Conservation (phyloP, 306 rosid species). For the Clitoria ternatea region DNA sequence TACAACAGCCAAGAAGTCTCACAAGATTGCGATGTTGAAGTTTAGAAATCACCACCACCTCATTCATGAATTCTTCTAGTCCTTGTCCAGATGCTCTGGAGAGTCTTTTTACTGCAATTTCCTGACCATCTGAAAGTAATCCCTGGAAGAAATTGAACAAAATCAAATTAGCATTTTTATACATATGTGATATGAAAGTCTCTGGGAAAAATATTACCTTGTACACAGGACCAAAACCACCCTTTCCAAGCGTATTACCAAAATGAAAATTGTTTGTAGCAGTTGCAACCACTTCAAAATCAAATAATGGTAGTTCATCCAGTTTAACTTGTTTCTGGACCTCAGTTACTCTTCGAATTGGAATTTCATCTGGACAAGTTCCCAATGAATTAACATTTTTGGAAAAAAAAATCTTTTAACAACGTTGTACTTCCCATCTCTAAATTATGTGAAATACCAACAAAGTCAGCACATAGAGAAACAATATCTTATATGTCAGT, state of each 20-base stretch:
- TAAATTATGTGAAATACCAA: not conserved
- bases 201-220: constrained; percentile 21
- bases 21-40: constrained; percentile 57
- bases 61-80: constrained; percentile 43
- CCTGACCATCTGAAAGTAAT: constrained; percentile 34
- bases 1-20: constrained; percentile 38
- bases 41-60: constrained; percentile 41
- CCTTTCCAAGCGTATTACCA: constrained; percentile 23
- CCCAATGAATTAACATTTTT: not conserved
- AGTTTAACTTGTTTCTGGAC: constrained; percentile 23
- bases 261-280: constrained; percentile 42
- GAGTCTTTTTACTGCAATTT: constrained; percentile 48
- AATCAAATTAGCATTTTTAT: not conserved
- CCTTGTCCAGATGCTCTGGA: constrained; percentile 45
- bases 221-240: constrained; percentile 40
- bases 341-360: constrained; percentile 1
- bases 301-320: constrained; percentile 39
- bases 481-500: not conserved
- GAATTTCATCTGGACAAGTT: constrained; percentile 9
- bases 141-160: constrained; percentile 8
- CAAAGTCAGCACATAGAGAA: not conserved
- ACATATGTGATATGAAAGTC: not conserved
- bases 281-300: constrained; percentile 28
- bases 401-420: not conserved
- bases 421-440: not conserved